Percentiles rank a stretch among this genome's conserved stretches.
Conservation (phyloP, 2,329 filamentous ascomycete genomes). For the Hypoxylon sp. region DNA sequence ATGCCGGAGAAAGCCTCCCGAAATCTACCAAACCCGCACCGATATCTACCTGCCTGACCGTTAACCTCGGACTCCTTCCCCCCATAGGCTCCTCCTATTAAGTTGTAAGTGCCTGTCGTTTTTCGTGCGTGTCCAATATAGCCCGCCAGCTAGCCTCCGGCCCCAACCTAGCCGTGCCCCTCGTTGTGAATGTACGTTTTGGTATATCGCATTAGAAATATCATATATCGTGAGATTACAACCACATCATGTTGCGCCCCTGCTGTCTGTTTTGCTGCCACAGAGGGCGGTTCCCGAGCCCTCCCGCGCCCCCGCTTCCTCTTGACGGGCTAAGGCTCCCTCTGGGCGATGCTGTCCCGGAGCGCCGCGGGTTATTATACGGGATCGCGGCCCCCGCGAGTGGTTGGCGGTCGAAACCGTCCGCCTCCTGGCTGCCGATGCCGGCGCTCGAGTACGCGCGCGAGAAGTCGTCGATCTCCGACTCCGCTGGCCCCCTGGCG, state of each 20-base stretch:
- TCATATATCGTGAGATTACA: slow-evolving; percentile 43
- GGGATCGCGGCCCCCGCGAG: slow-evolving; percentile 43
- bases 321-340: slow-evolving; percentile 26
- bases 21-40: neutral
- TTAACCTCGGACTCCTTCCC: too few relatives aligned
- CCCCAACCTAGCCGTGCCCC: neutral
- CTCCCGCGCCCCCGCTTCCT: slow-evolving; percentile 19
- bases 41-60: neutral
- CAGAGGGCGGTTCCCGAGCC: slow-evolving; percentile 51
- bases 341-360: slow-evolving; percentile 5
- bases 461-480: slow-evolving; percentile 57
- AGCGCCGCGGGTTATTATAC: slow-evolving; percentile 10
- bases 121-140: neutral
- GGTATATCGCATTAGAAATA: neutral
- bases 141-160: neutral
- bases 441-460: slow-evolving; percentile 53
- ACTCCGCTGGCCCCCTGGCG: slow-evolving; percentile 16
- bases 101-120: neutral
- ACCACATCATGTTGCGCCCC: slow-evolving; percentile 58
- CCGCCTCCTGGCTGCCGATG: slow-evolving; percentile 44
- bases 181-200: neutral
- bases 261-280: slow-evolving; percentile 64
- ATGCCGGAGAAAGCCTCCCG: too few relatives aligned
- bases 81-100: neutral
- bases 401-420: slow-evolving; percentile 50